Conservation (phyloP, 2,329 filamentous ascomycete species). For the Gremmenia infestans region DNA sequence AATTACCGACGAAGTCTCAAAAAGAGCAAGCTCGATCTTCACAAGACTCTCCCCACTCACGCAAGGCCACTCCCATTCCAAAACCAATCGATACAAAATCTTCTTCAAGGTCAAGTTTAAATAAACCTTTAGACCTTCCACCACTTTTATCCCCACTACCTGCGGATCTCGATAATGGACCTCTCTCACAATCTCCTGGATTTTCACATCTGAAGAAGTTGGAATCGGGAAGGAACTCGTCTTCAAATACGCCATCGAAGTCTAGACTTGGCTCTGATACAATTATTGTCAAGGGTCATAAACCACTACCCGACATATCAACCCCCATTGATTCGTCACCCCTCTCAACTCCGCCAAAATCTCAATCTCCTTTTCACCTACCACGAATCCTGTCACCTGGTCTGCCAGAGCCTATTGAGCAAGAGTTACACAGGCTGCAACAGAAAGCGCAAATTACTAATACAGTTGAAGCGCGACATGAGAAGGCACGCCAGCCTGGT, state of each 20-base stretch:
- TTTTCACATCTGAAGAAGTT: constrained; percentile 8
- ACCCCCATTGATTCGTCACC: constrained; percentile 10
- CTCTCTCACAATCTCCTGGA: constrained; percentile 3
- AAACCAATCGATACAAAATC: constrained; percentile 13
- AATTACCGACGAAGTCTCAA: constrained; percentile 15
- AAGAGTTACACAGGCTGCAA: constrained; percentile 25
- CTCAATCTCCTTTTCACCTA: constrained; percentile 18
- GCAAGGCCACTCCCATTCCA: constrained; percentile 6
- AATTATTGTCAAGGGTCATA: constrained; percentile 17
- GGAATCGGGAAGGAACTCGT: constrained; percentile 10
- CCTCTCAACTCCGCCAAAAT: constrained; percentile 15
- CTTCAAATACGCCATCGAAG: constrained; percentile 20
- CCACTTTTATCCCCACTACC: constrained; percentile 24
- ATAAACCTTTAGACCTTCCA: constrained; percentile 19
- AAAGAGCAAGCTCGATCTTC: constrained; percentile 9
- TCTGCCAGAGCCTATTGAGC: constrained; percentile 29
- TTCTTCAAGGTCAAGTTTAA: constrained; percentile 7
- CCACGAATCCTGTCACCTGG: constrained; percentile 29
- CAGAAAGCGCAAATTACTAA: constrained; percentile 18
- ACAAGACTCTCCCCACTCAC: constrained; percentile 11
- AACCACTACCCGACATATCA: background rate
- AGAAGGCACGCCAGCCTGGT: constrained; percentile 28
- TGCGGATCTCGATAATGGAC: constrained; percentile 20
- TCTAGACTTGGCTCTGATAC: constrained; percentile 14
- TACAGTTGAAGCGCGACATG: constrained; percentile 29